phyloP scores from a whole-genome alignment of 2,329 filamentous ascomycete genomes.

The Talaromyces sp. region DNA sequence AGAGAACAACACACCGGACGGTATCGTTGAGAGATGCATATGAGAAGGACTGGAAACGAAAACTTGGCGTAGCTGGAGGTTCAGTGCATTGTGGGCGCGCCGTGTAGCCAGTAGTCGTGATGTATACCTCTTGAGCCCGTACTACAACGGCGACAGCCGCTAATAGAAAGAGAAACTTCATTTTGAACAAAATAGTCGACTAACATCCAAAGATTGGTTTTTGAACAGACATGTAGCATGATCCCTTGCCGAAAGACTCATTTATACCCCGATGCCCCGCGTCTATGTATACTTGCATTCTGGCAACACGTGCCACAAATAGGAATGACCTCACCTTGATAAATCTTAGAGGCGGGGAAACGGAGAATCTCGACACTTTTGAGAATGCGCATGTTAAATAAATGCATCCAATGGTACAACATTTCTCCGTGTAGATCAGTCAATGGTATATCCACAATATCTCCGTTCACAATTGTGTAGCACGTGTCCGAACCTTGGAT shows the following conservation, averaged over 20 bases:
- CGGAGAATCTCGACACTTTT: background rate
- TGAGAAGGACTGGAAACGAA: slow-evolving; percentile 27
- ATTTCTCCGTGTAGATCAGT: background rate
- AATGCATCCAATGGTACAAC: background rate
- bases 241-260: background rate
- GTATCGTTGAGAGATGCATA: slow-evolving; percentile 32
- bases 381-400: background rate
- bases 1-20: slow-evolving; percentile 19
- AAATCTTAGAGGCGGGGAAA: background rate
- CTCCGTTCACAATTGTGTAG: background rate
- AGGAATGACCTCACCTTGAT: background rate
- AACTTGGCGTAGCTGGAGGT: slow-evolving; percentile 21
- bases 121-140: slow-evolving; percentile 26
- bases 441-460: background rate
- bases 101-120: slow-evolving; percentile 27
- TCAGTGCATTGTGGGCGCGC: slow-evolving; percentile 28
- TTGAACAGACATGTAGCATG: too few species aligned
- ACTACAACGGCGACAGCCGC: background rate
- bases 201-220: too few species aligned
- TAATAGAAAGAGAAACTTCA: background rate
- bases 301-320: too few species aligned
- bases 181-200: background rate
- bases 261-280: background rate
- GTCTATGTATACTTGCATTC: too few species aligned
- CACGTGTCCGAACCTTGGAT: too few species aligned